Evolutionary conservation across 2,329 filamentous ascomycete species (phyloP), one percentile per base, ranked within the genome.

Genomic region (Curvularia lunata): DNA sequence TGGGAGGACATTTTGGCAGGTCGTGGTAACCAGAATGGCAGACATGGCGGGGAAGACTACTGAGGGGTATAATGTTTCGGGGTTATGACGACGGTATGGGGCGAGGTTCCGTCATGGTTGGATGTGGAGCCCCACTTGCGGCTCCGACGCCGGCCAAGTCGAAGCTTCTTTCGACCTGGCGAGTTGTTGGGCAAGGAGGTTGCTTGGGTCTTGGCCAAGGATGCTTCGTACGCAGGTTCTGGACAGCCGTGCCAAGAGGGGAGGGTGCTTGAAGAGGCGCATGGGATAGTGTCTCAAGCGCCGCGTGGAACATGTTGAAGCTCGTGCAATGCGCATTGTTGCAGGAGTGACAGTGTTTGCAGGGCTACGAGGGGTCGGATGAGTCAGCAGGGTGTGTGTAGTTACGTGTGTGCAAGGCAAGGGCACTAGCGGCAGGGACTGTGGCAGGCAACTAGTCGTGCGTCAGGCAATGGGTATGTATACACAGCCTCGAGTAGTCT

Each of bases 1-100:
- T 58, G 61, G 4, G 64, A 65, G 5, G 62, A 56, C 62, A 65
- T 64, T 12, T 7, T 50, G 47, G 27, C 4, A 28, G 18, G 23
- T 27, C n/a, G 1, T 9, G 18, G 21, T 5, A n/a, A 16, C 8
- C 23, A 13, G 32, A 30, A 32, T 12, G 45, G 34, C 12, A 19
- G 43, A 47, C 37, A 30, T 49, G 23, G 40, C 40, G 55, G 46
- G 54, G 48, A 37, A 37, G 19, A 23, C 27, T 46, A 13, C 9
- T 50, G 47, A 51, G 38, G 49, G 48, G 30, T 32, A 45, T 27
- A 13, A 47, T 27, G 28, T 43, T n/a, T 30, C 27, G 19, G 52
- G 30, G 28, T 45, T 45, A 48, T 53, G 54, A 53, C 49, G 49
- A 53, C 38, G 34, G 21, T 43, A 56, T 53, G 43, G 54, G 49